phyloP scores from a whole-genome alignment of 768 basidiomycete species.

The Fistulinella prunicolor region DNA sequence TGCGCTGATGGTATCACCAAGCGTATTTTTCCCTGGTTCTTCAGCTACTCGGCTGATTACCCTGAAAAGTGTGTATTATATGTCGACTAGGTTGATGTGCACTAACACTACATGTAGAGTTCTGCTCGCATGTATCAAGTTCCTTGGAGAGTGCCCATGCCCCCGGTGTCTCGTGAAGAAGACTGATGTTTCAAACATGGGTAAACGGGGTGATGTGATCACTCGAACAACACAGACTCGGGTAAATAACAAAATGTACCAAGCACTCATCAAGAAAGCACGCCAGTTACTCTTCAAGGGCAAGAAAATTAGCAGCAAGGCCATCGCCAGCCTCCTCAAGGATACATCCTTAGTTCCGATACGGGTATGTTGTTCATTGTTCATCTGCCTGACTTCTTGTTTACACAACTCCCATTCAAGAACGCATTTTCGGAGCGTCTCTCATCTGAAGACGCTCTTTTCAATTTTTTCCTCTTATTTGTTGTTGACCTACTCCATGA shows the following conservation, averaged over 20 bases:
- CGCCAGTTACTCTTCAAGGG: neutral
- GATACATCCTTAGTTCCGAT: no score
- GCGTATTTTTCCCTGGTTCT: neutral
- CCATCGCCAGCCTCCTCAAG: no score
- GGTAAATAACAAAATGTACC: neutral
- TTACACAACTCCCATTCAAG: conserved; percentile 23
- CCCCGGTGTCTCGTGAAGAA: neutral
- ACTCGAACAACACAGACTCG: accelerated
- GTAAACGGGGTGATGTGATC: neutral
- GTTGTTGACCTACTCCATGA: conserved; percentile 24
- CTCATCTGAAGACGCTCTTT: neutral
- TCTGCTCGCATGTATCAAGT: neutral
- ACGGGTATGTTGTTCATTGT: no score
- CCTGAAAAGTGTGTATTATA: conserved; percentile 5
- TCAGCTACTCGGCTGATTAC: conserved; percentile 1
- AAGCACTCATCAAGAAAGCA: neutral
- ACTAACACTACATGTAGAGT: no score
- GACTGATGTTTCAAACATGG: neutral
- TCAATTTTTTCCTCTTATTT: conserved; percentile 20
- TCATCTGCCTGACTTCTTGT: no score
- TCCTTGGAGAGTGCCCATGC: conserved; percentile 3
- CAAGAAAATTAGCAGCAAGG: neutral
- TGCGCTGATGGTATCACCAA: neutral
- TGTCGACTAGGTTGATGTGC: no score
- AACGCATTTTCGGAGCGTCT: conserved; percentile 35